These are phyloP conservation scores for Saitozyma podzolica DNA, from an alignment of 768 basidiomycete species.

Conservation along the genomic window DNA sequence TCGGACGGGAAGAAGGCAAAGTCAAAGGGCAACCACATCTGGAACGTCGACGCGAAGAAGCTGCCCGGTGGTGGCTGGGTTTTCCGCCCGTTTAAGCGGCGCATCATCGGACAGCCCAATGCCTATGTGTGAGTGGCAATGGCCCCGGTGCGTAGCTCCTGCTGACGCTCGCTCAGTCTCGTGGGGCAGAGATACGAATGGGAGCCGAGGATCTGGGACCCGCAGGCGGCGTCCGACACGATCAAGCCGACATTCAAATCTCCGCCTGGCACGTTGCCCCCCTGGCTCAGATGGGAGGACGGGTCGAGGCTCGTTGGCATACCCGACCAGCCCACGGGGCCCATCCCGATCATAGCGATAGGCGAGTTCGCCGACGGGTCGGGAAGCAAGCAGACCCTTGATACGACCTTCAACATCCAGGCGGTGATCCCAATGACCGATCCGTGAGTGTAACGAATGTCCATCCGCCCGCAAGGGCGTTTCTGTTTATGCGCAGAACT, in stretches of 20 bases:
- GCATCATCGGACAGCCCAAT: conserved; percentile 80
- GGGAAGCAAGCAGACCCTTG: conserved; percentile 11
- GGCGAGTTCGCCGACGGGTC: conserved; percentile 55
- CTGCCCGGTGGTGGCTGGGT: conserved; percentile 66
- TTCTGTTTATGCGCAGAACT: too few species aligned
- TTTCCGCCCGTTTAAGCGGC: conserved; percentile 84
- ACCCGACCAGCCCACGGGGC: conserved; percentile 73
- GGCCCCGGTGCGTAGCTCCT: not conserved
- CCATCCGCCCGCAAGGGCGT: too few species aligned
- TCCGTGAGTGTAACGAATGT: conserved; percentile 5
- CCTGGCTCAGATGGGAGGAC: conserved; percentile 88
- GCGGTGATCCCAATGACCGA: conserved; percentile 15
- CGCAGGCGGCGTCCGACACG: conserved; percentile 80
- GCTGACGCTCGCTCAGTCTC: conserved; percentile 20
- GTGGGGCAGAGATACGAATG: conserved; percentile 72
- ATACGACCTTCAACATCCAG: conserved; percentile 20
- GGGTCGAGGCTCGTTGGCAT: conserved; percentile 68
- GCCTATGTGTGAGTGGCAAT: conserved; percentile 60
- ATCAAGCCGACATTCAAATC: conserved; percentile 77
- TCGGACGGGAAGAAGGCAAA: conserved; percentile 99
- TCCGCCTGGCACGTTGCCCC: conserved; percentile 65
- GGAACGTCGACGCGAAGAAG: conserved; percentile 97
- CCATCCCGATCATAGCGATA: conserved; percentile 70
- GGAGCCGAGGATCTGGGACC: conserved; percentile 95
- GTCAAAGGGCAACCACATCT: conserved; percentile 98